phyloP scores from a whole-genome alignment of 805 yeast species.

The Hemisphaericaspora nanyangensis region DNA sequence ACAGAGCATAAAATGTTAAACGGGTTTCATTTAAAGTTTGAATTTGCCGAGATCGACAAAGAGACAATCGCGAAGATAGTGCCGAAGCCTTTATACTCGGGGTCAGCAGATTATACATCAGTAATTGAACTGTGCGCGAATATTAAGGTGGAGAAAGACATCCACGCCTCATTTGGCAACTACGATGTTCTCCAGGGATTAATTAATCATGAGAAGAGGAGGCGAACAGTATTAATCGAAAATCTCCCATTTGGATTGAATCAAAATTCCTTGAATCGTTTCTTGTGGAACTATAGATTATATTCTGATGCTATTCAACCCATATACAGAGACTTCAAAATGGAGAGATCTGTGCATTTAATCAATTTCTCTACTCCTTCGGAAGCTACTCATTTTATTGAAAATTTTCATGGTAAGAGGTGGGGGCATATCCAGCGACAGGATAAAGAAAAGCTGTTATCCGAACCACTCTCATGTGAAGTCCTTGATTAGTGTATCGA shows the following conservation, averaged over 20 bases:
- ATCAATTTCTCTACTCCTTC: slow-evolving; percentile 41
- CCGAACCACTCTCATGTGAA: slow-evolving; percentile 38
- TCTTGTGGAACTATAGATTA: slow-evolving; percentile 51
- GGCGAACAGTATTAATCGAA: slow-evolving; percentile 33
- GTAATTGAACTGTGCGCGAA: neutral
- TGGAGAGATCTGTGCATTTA: slow-evolving; percentile 25
- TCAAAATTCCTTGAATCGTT: slow-evolving; percentile 31
- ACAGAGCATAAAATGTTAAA: slow-evolving; percentile 46
- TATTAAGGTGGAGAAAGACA: neutral
- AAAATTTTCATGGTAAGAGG: slow-evolving; percentile 49
- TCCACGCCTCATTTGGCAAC: slow-evolving; percentile 3
- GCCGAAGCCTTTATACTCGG: neutral
- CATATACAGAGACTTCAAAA: slow-evolving; percentile 22
- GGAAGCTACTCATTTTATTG: slow-evolving; percentile 50
- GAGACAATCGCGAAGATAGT: neutral
- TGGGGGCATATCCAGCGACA: slow-evolving; percentile 25
- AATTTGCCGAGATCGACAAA: slow-evolving; percentile 3
- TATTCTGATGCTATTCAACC: slow-evolving; percentile 13
- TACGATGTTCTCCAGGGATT: slow-evolving; percentile 13
- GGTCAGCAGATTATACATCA: too few species aligned
- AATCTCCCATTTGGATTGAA: slow-evolving; percentile 46
- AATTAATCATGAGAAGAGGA: slow-evolving; percentile 17
- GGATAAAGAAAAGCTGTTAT: slow-evolving; percentile 24
- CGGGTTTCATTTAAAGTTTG: slow-evolving; percentile 28
- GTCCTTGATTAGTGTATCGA: slow-evolving; percentile 17